Percentiles rank a stretch among this genome's conserved stretches.
These are phyloP conservation scores for Heliocybe sulcata DNA, from an alignment of 1,284 basidiomycete genomes.

Conservation along the genomic window DNA sequence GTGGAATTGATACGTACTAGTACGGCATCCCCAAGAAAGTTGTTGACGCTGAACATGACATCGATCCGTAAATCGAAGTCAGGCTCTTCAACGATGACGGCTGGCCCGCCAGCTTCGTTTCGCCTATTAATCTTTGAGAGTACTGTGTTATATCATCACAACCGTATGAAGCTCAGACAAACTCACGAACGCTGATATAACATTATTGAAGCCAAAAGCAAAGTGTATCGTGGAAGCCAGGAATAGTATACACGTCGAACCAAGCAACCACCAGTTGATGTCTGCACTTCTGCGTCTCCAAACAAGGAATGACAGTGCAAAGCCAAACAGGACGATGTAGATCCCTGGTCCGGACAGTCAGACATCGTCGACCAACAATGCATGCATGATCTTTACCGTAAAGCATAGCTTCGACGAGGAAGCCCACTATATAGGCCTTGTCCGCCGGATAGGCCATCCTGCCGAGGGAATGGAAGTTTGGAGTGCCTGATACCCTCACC, in stretches of 20 bases:
- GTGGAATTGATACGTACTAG: neutral
- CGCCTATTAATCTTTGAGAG: neutral
- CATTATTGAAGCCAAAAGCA: neutral
- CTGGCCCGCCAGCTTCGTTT: neutral
- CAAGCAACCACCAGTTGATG: neutral
- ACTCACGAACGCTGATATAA: neutral
- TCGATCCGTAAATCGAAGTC: neutral
- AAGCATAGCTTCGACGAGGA: neutral
- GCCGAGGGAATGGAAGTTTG: neutral
- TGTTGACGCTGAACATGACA: neutral
- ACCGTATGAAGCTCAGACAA: neutral
- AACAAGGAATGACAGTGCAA: neutral
- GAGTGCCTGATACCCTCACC: no score
- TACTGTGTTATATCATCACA: neutral
- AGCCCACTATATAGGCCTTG: neutral
- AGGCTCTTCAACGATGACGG: neutral
- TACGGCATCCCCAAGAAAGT: neutral
- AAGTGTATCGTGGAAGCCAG: neutral
- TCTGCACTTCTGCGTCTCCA: neutral
- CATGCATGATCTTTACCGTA: neutral
- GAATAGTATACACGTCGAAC: neutral
- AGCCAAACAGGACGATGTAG: neutral
- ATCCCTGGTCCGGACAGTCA: neutral
- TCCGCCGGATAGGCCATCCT: neutral
- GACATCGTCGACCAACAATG: neutral